Evolutionary conservation across 1,284 basidiomycete species (phyloP).

Genomic region (Trichosporon sp.): DNA sequence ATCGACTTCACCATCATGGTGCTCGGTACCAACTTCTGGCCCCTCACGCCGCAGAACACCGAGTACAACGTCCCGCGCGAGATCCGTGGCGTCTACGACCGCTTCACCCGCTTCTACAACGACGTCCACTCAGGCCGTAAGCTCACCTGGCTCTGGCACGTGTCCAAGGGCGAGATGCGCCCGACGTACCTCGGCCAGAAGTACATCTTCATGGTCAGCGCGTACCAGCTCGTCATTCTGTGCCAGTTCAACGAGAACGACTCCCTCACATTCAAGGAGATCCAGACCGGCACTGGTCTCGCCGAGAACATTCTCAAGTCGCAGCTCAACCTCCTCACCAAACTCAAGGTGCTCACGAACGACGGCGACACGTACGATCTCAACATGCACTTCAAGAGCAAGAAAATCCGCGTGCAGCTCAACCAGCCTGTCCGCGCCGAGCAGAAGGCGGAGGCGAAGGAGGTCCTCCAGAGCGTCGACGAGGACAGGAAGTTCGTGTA

Average conservation of each 20-base stretch:
- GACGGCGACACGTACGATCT: slow-evolving; percentile 80
- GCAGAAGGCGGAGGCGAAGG: slow-evolving; percentile 85
- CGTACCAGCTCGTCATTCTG: slow-evolving; percentile 93
- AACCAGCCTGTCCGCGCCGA: slow-evolving; percentile 95
- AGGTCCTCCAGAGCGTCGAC: slow-evolving; percentile 93
- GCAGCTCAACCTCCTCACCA: slow-evolving; percentile 79
- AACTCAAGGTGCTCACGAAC: slow-evolving; percentile 84
- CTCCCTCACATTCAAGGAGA: slow-evolving; percentile 76
- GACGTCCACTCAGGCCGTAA: slow-evolving; percentile 77
- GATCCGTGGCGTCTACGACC: slow-evolving; percentile 82
- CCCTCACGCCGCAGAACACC: slow-evolving; percentile 76
- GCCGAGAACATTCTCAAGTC: slow-evolving; percentile 81
- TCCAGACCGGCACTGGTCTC: slow-evolving; percentile 80
- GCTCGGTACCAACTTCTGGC: slow-evolving; percentile 96
- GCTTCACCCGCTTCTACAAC: slow-evolving; percentile 91
- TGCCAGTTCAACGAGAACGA: slow-evolving; percentile 93
- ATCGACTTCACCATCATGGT: slow-evolving; percentile 92
- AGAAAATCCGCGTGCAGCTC: slow-evolving; percentile 80
- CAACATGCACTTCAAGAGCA: slow-evolving; percentile 91
- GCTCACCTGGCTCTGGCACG: slow-evolving; percentile 97
- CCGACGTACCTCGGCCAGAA: slow-evolving; percentile 92
- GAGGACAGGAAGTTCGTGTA: slow-evolving; percentile 97
- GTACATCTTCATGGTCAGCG: slow-evolving; percentile 92
- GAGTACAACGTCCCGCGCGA: slow-evolving; percentile 89
- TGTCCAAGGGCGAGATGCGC: slow-evolving; percentile 92